Percentiles rank a stretch among this genome's conserved stretches.
phyloP scores from a whole-genome alignment of 1,139 yeast species.

The Torulaspora globosa region DNA sequence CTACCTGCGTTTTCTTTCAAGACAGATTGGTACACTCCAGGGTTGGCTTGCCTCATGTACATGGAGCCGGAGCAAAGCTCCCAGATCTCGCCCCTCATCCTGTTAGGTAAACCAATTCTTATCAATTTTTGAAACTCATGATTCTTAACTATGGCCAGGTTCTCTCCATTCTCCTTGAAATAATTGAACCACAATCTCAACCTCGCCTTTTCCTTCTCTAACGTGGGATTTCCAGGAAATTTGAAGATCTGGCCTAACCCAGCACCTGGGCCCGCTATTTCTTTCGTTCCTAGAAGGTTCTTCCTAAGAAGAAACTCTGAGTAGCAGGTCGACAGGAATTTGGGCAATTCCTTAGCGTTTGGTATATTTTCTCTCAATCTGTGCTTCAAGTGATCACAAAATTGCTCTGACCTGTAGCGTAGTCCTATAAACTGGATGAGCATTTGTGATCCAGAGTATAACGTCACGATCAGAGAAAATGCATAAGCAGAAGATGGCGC shows the following conservation, averaged over 20 bases:
- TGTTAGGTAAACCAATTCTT: slow-evolving; percentile 87
- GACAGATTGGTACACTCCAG: slow-evolving; percentile 54
- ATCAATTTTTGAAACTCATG: slow-evolving; percentile 77
- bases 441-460: slow-evolving; percentile 63
- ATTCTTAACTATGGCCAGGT: slow-evolving; percentile 67
- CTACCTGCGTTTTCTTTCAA: slow-evolving; percentile 59
- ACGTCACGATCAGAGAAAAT: slow-evolving; percentile 69
- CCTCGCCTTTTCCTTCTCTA: slow-evolving; percentile 75
- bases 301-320: slow-evolving; percentile 77
- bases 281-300: slow-evolving; percentile 45
- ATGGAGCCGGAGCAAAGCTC: slow-evolving; percentile 86
- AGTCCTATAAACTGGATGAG: slow-evolving; percentile 74
- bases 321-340: slow-evolving; percentile 69
- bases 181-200: slow-evolving; percentile 93
- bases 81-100: slow-evolving; percentile 95
- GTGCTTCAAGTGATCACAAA: slow-evolving; percentile 63
- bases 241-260: slow-evolving; percentile 81
- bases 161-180: slow-evolving; percentile 77
- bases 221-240: slow-evolving; percentile 85
- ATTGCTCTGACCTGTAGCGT: slow-evolving; percentile 72
- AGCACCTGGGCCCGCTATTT: slow-evolving; percentile 61
- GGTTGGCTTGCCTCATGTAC: slow-evolving; percentile 62
- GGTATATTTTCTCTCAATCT: slow-evolving; percentile 61
- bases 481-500: slow-evolving; percentile 70
- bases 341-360: slow-evolving; percentile 56